A percentile compares a stretch with the other conserved stretches of the same genome.
Conservation (phyloP, 495 filamentous ascomycete genomes). For the Aspergillus conjunctus region DNA sequence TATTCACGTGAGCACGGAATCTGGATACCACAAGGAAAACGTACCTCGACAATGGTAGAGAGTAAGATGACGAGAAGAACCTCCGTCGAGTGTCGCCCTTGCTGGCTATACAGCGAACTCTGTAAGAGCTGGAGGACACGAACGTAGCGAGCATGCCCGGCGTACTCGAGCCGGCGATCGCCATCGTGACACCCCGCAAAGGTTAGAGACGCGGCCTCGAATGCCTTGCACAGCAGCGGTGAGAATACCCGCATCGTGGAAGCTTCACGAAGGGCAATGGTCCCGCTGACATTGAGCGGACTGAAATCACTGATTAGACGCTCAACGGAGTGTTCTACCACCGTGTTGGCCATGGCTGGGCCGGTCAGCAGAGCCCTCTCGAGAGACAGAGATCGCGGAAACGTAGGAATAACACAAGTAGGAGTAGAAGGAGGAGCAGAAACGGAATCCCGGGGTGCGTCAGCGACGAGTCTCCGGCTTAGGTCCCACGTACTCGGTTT, state of each 20-base stretch:
- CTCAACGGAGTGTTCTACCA: constrained; percentile 29
- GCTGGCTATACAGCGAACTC: constrained; percentile 22
- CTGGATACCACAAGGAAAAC: neutral
- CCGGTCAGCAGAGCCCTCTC: constrained; percentile 18
- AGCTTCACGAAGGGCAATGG: constrained; percentile 29
- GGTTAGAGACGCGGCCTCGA: constrained; percentile 30
- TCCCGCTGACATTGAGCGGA: constrained; percentile 23
- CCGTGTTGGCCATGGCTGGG: constrained; percentile 14
- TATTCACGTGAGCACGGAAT: neutral
- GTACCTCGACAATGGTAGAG: constrained; percentile 31
- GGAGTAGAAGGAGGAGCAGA: neutral
- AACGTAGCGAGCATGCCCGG: constrained; percentile 27
- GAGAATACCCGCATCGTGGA: constrained; percentile 29
- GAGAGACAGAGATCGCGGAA: constrained; percentile 5
- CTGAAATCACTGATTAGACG: constrained; percentile 30
- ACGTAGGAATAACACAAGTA: neutral
- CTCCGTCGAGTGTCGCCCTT: constrained; percentile 28
- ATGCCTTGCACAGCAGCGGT: constrained; percentile 27
- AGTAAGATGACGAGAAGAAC: constrained; percentile 28
- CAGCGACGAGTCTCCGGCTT: neutral
- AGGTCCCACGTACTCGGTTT: constrained; percentile 12
- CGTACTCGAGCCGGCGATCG: constrained; percentile 24
- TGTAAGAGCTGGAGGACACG: constrained; percentile 25
- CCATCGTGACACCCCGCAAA: constrained; percentile 28
- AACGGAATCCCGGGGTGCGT: neutral